Percentiles rank a stretch among this genome's conserved stretches.
phyloP scores from a whole-genome alignment of 345 rosid species.

The Melaleuca alternifolia region DNA sequence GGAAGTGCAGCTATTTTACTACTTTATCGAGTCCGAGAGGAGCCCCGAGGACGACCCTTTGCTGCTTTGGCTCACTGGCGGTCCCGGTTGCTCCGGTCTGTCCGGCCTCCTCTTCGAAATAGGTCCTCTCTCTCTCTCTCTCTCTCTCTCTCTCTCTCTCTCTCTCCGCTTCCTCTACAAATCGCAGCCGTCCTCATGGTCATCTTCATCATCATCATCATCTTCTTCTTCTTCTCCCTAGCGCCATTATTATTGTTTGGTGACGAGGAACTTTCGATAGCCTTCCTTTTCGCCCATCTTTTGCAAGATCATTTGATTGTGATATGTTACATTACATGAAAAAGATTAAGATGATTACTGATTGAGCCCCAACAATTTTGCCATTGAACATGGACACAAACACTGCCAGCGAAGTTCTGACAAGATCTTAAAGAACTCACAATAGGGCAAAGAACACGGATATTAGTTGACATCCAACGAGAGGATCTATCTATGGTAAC shows the following conservation, averaged over 20 bases:
- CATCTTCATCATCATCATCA: no score
- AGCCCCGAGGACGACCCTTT: constrained; percentile 16
- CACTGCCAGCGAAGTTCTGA: background rate
- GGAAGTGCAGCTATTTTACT: constrained; percentile 15
- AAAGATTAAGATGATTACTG: background rate
- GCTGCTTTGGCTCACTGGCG: constrained; percentile 20
- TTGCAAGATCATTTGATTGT: background rate
- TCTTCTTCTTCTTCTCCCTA: background rate
- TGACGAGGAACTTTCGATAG: background rate
- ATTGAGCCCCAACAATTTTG: background rate
- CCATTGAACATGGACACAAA: no score
- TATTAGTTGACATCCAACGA: background rate
- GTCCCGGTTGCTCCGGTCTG: constrained; percentile 21
- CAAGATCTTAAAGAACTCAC: background rate
- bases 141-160: no score
- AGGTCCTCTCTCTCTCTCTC: background rate
- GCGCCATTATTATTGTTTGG: no score
- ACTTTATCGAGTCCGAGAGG: constrained; percentile 14
- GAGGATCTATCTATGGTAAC: background rate
- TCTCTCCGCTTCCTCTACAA: no score
- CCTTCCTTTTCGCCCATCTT: background rate
- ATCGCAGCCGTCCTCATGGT: background rate
- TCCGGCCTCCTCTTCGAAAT: constrained; percentile 9
- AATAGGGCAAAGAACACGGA: background rate
- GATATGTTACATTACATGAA: background rate